Base-by-base conservation (phyloP, 805 yeast genomes). In the Metschnikowia amazonensis region DNA sequence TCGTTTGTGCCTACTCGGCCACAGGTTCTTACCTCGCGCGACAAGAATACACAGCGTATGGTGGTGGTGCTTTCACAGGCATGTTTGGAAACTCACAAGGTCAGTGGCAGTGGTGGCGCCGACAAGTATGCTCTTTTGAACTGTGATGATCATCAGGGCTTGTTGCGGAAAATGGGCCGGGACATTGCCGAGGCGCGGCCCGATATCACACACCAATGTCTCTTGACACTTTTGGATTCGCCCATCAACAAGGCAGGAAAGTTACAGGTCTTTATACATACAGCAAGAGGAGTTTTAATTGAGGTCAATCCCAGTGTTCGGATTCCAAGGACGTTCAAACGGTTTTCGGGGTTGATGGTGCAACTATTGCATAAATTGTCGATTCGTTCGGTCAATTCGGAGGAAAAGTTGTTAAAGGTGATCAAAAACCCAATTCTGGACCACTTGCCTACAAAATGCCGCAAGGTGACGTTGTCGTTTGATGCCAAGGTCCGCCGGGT, bases 161-260 rank as follows among this genome's bases (percentile, higher is more conserved):
- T 92, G 43, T 73, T 94, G 59, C 85, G 92, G 65, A 92, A 89
- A 64, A 89, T 92, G 95, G 96, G 95, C 43, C 81, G 98, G 63
- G 98, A 94, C 62, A 92, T 94, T 52, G 88, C 96, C 40, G 99
- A 94, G 63, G 98, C 97, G 6, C 82, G 99, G 66, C 99, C 99
- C n/a, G 99, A 94, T 66, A 94, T 94, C 60, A 94, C 99, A 36
- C 99, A 94, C 64, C 99, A 92, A 69, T 94, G 99, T 75, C 79
- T 94, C 34, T 75, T 94, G 66, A 92, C 99, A 3, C 74, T 94
- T 53, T 75, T 94, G 58, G 99, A 94, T 66, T 88, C 97, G n/a
- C 99, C 99, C 35, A 86, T 94, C 59, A 94, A 94, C 72, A 94
- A 94, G 68, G 98, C 97, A 5, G 99, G 99, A 7, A 88, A 82